Conservation (phyloP, 495 filamentous ascomycete species). For the Penicillium coprophilum region DNA sequence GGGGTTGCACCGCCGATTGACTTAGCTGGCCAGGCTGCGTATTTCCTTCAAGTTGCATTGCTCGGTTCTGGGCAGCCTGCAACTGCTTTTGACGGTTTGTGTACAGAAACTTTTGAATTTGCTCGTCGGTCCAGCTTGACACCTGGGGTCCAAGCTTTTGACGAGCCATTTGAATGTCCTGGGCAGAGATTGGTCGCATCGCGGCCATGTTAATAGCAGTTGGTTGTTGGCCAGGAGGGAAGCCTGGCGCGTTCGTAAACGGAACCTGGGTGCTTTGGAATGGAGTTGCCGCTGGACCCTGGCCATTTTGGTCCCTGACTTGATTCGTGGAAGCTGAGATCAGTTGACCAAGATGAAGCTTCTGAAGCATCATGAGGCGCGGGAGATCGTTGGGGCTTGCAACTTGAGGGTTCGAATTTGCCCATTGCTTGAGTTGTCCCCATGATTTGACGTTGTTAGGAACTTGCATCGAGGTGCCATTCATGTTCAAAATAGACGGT, state of each 20-base stretch:
- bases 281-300: slow-evolving; percentile 22
- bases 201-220: slow-evolving; percentile 28
- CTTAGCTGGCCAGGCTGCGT: slow-evolving; percentile 29
- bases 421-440: slow-evolving; percentile 68
- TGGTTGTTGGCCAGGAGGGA: slow-evolving; percentile 32
- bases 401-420: slow-evolving; percentile 48
- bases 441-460: slow-evolving; percentile 68
- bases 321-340: slow-evolving; percentile 24
- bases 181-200: slow-evolving; percentile 39
- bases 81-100: slow-evolving; percentile 39
- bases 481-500: slow-evolving; percentile 36
- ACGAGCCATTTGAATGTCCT: slow-evolving; percentile 49
- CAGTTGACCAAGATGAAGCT: slow-evolving; percentile 50
- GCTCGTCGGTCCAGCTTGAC: slow-evolving; percentile 51
- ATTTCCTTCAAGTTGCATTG: slow-evolving; percentile 30
- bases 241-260: slow-evolving; percentile 41
- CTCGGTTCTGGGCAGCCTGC: slow-evolving; percentile 32
- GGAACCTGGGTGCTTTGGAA: slow-evolving; percentile 31
- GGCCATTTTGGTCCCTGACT: slow-evolving; percentile 28
- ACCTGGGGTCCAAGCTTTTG: slow-evolving; percentile 40
- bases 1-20: slow-evolving; percentile 40
- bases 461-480: slow-evolving; percentile 37
- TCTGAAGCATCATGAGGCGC: slow-evolving; percentile 53
- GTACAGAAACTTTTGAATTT: slow-evolving; percentile 47
- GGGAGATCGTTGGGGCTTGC: slow-evolving; percentile 40